Base-by-base conservation (phyloP, 371 early-diverging fungal genomes). In the Rhizopus delemar region DNA sequence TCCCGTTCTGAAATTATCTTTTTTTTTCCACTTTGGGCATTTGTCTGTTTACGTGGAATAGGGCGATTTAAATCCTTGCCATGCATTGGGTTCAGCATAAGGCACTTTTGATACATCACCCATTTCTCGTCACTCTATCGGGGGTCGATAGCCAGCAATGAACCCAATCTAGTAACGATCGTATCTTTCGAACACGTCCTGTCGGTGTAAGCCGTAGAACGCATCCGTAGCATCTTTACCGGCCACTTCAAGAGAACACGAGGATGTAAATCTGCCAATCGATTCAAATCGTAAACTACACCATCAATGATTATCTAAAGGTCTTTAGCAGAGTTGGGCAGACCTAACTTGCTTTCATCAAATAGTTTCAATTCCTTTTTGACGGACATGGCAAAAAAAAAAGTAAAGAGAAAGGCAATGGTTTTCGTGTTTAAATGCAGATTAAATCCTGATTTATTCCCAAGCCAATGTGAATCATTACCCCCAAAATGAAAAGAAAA, bases 211-310 rank as follows among this genome's bases (percentile, higher is more conserved):
- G 0, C 60, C 60, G 45, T 60, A 60, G 16, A 60, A 60, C 53
- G 53, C 60, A n/a, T 60, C 60, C 1, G 60, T 60, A 5, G 60
- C 60, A 53, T 60, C 60, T 41, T 60, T 45, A 28, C 60, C 60
- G 7, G 81, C 86, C 41, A 73, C 70, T 65, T 86, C 84, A n/a
- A 78, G 49, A 77, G 80, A 12, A 97, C 98, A 49, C 98, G 98
- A 28, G 98, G 98, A 71, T 98, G 98, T 59, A 85, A 83, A 52
- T 87, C 75, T 52, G 95, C 41, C 67, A 96, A 98, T 13, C 77
- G 70, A 36, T 94, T 95, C 48, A 91, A 80, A 68, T 98, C 93
- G 73, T 93, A 97, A 1, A 98, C 94, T 56, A 84, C 86, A 39
- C 84, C 84, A 32, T 78, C 71, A 34, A 94, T 76, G 34, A 90